phyloP scores from a whole-genome alignment of 78 protist species.

The Dictyostelium purpureum region DNA sequence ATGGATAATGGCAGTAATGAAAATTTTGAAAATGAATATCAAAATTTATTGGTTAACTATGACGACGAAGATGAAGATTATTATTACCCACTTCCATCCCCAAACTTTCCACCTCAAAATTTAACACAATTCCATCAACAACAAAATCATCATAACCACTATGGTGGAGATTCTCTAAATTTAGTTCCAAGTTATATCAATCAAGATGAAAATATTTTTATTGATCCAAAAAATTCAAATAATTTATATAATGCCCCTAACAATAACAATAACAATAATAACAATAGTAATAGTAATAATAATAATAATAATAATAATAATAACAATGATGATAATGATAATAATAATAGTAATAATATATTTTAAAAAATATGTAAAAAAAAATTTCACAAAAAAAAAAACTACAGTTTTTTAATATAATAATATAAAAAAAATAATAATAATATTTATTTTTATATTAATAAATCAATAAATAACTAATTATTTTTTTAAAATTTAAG shows the following conservation, averaged over 20 bases:
- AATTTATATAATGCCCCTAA: background rate
- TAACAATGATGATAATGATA: too few species aligned
- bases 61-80: background rate
- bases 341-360: too few species aligned
- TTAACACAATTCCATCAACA: background rate
- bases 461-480: too few species aligned
- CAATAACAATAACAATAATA: background rate
- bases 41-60: background rate
- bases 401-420: too few species aligned
- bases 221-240: background rate
- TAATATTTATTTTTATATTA: too few species aligned
- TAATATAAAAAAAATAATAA: too few species aligned
- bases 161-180: background rate
- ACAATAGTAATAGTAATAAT: background rate
- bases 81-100: background rate
- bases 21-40: background rate
- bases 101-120: background rate
- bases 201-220: background rate
- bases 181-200: background rate
- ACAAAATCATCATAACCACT: background rate
- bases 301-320: constrained; percentile 3
- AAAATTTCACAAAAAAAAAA: too few species aligned
- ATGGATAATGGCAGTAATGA: background rate
- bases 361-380: too few species aligned
- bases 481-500: too few species aligned